Base-by-base conservation (phyloP, 331 rosid genomes). In the Pyracantha coccinea region DNA sequence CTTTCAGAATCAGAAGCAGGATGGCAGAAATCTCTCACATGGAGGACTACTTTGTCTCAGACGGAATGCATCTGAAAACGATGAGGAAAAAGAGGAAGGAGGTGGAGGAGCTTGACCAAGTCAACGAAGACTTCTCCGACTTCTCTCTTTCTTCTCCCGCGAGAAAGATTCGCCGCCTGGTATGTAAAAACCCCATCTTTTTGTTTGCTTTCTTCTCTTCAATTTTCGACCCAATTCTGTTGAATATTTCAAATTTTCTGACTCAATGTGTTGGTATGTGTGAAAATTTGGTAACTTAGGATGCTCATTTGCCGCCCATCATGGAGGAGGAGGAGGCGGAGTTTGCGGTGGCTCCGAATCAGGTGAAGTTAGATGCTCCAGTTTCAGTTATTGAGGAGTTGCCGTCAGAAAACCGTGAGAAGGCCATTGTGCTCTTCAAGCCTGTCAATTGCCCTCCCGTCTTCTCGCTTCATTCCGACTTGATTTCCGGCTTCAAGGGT, bases 121-220 rank as follows among this genome's bases (percentile, higher is more conserved):
- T 93, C 23, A 59, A 66, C 85, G 71, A 86, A 6, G 89, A 90
- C 31, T 88, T 92, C 82, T 89, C 90, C 50, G 96, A 88, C 61
- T 87, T 93, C 85, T 85, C 97, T 52, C 86, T 93, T 3, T 85
- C 89, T 28, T 87, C 96, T 21, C 92, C 96, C 0, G 91, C 97
- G 7, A 82, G 88, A 38, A 93, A 93, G 89, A 91, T 91, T 83
- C 98, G 98, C 75, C 97, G 98, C 70, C 86, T 93, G 81, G 97
- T 90, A 83, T 16, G 23, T 50, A 19, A 29, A 63, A 63, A 15
- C 1, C 19, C 4, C 6, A 0, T 17, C 68, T 23, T 54, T 4
- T 31, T 27, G 31, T 31, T 25, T 1, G 10, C 16, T 57, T 14
- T 58, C 19, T 66, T 33, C 23, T 31, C 33, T 66, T 29, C 2